phyloP scores from a whole-genome alignment of 768 basidiomycete genomes.

The Gloeopeniophorella convolvens region DNA sequence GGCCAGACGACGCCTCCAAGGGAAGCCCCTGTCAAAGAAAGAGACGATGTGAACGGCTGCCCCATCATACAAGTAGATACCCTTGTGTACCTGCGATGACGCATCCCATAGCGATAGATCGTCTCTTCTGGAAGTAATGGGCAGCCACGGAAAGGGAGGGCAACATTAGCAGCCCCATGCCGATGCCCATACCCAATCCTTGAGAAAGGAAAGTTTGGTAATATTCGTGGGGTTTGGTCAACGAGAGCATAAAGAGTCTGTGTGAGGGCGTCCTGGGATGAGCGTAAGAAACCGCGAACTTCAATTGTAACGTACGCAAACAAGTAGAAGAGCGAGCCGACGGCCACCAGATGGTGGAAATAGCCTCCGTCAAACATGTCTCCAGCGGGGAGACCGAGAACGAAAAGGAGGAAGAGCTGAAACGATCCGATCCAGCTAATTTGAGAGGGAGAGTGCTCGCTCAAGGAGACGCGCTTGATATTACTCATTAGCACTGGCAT shows the following conservation, averaged over 20 bases:
- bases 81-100: conserved; percentile 27
- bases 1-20: conserved; percentile 23
- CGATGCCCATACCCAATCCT: conserved; percentile 50
- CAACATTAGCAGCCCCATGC: conserved; percentile 49
- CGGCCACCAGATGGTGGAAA: neutral
- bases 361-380: neutral
- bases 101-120: conserved; percentile 48
- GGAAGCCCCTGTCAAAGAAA: conserved; percentile 27
- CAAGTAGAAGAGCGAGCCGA: neutral
- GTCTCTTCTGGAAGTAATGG: conserved; percentile 39
- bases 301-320: neutral
- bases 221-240: conserved; percentile 40
- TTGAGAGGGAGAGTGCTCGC: neutral
- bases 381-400: neutral
- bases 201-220: conserved; percentile 51
- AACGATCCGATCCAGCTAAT: conserved; percentile 1
- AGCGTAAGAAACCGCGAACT: neutral
- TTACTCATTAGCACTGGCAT: neutral
- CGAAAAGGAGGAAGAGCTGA: neutral
- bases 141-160: conserved; percentile 47
- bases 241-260: conserved; percentile 46
- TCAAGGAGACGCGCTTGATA: neutral
- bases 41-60: too few relatives aligned
- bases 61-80: neutral
- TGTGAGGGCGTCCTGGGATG: too few relatives aligned